Percentiles rank a stretch among this genome's conserved stretches.
These are phyloP conservation scores for Jimgerdemannia flammicorona DNA, from an alignment of 192 early-diverging fungal species.

Conservation along the genomic window DNA sequence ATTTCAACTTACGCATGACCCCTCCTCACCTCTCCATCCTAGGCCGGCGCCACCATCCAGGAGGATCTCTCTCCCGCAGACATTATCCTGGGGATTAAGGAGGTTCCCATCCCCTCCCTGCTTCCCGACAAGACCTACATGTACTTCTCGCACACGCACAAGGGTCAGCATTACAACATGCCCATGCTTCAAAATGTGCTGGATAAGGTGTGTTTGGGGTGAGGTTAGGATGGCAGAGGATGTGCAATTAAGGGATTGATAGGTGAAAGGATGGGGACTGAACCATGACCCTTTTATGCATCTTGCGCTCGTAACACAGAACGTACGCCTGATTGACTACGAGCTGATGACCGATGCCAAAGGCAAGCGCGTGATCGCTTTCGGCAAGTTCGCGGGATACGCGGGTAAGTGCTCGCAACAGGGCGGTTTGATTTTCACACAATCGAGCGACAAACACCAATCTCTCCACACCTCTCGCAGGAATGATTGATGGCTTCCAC, in stretches of 20 bases:
- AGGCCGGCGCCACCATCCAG: slow-evolving; percentile 79
- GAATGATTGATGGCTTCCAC: slow-evolving; percentile 89
- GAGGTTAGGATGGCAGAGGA: no score
- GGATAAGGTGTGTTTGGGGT: slow-evolving; percentile 63
- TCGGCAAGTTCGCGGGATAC: slow-evolving; percentile 92
- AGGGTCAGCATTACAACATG: slow-evolving; percentile 95
- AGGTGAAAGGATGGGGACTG: no score
- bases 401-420: slow-evolving; percentile 53
- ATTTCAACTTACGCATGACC: not conserved
- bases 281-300: no score
- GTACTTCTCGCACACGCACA: slow-evolving; percentile 97
- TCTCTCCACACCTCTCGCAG: slow-evolving; percentile 13
- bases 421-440: slow-evolving; percentile 5
- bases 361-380: slow-evolving; percentile 79
- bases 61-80: slow-evolving; percentile 90
- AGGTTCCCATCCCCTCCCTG: slow-evolving; percentile 81
- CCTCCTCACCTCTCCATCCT: not conserved
- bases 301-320: slow-evolving; percentile 30
- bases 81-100: slow-evolving; percentile 95
- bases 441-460: not conserved
- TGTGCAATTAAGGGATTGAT: no score
- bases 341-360: slow-evolving; percentile 84
- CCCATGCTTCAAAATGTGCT: slow-evolving; percentile 81
- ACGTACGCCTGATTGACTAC: slow-evolving; percentile 92
- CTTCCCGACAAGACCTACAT: slow-evolving; percentile 89